Base-by-base conservation (phyloP, 2,329 filamentous ascomycete species). In the Lizonia empirigonia region DNA sequence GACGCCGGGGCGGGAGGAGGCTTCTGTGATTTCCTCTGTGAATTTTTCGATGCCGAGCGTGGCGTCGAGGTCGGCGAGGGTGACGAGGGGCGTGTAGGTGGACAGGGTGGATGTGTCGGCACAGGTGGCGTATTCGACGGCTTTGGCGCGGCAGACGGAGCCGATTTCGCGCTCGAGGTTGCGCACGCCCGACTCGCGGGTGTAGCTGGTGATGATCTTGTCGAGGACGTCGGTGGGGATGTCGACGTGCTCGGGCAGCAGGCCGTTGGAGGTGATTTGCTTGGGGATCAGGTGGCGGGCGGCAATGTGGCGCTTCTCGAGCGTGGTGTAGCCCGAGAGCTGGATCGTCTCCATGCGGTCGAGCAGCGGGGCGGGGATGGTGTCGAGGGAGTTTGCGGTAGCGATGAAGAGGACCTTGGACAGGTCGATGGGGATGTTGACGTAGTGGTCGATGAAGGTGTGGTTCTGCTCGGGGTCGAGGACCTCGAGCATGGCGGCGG, bases 351-450 rank as follows among this genome's bases (percentile, higher is more conserved):
- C 94, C 93, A 99, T 97, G 52, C 94, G 88, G 74, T 99, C 94
- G 10, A 99, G 82, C 2, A 99, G 79, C 15, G 94, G 92, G n/a
- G 91, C 81, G 2, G 94, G 92, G 45, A 99, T 99, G 0, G 92
- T 97, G 67, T 97, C 93, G 19, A 97, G 81, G 8, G 85, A 91
- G 75, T 99, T 99, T 36, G 94, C 94, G 0, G 94, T 99, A 6
- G 94, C 94, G 65, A 99, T 96, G 77, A 99, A 99, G 9, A 99
- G 82, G 18, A 99, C 90, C 75, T 96, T 97, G 77, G 91, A 96
- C 16, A 99, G 81, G 70, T 99, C 94, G 60, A 97, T 90, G 0
- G 94, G 93, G 56, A 97, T 91, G 66, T 92, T 92, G 71, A 99
- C 85, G 72, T 97, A 99, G 76, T 99, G 94, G 69, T 99, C 94